Evolutionary conservation across 2,329 filamentous ascomycete genomes (phyloP).

Genomic region (Cladosporium sp.): DNA sequence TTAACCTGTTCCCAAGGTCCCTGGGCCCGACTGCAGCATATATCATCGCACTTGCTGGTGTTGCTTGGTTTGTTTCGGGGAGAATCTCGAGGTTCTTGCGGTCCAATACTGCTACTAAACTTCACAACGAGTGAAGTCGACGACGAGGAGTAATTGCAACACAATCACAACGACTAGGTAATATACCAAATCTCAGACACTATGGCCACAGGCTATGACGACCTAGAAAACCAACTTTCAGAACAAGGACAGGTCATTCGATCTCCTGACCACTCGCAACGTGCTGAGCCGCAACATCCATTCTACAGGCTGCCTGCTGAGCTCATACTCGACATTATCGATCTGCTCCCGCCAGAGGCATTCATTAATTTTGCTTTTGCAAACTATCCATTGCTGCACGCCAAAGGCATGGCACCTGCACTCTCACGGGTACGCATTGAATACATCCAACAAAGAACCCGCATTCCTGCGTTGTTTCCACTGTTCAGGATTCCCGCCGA

Average conservation of each 20-base stretch:
- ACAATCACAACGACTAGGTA: no score
- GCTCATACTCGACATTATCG: constrained; percentile 43
- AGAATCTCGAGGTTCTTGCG: constrained; percentile 35
- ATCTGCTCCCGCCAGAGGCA: constrained; percentile 36
- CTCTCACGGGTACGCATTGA: constrained; percentile 28
- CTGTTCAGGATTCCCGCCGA: constrained; percentile 36
- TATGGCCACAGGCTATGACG: background rate
- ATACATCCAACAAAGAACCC: constrained; percentile 28
- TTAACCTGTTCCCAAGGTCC: constrained; percentile 75
- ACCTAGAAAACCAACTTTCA: background rate
- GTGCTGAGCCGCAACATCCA: constrained; percentile 21
- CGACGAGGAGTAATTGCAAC: background rate
- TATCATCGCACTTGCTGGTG: constrained; percentile 56
- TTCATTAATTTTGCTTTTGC: constrained; percentile 46
- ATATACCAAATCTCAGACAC: no score
- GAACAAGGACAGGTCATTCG: background rate
- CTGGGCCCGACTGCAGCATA: constrained; percentile 69
- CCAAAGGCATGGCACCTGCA: constrained; percentile 34
- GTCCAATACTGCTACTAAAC: constrained; percentile 16
- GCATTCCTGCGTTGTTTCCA: constrained; percentile 26
- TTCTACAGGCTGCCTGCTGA: constrained; percentile 44
- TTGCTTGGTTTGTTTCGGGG: constrained; percentile 49
- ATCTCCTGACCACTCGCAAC: background rate
- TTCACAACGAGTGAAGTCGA: constrained; percentile 22
- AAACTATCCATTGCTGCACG: constrained; percentile 41